Conservation (phyloP, 1,139 yeast genomes). For the Pneumocystis oryctolagi region DNA sequence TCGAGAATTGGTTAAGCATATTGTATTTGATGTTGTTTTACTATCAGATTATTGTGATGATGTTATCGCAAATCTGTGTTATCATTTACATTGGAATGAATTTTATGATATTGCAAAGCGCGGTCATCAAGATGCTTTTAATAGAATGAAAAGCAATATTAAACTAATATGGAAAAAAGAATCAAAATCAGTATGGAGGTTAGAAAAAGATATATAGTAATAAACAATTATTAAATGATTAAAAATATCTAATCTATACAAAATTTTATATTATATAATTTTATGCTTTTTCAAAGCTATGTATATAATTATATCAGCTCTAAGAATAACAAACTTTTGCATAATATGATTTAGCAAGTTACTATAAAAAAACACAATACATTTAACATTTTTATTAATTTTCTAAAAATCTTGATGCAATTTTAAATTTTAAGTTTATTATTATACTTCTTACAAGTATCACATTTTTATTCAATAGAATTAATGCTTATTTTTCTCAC, state of each 20-base stretch:
- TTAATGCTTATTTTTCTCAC: background rate
- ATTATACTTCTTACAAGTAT: background rate
- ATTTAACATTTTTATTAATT: background rate
- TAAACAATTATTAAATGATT: background rate
- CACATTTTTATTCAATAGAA: background rate
- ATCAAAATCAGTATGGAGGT: background rate
- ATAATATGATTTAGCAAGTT: background rate
- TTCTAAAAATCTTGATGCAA: background rate
- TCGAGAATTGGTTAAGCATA: slow-evolving; percentile 61
- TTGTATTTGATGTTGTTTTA: slow-evolving; percentile 66
- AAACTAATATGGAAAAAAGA: background rate
- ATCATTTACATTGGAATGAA: slow-evolving; percentile 51
- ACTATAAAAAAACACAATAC: background rate
- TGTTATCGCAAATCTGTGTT: slow-evolving; percentile 52
- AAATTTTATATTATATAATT: background rate
- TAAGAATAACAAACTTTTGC: background rate
- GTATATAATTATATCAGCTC: background rate
- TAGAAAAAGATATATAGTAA: background rate
- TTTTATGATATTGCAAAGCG: slow-evolving; percentile 35
- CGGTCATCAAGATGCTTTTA: slow-evolving; percentile 10
- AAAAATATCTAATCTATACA: background rate
- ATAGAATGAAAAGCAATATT: background rate
- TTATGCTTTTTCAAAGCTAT: background rate
- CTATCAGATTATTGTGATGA: slow-evolving; percentile 74
- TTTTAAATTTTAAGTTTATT: background rate